phyloP scores from a whole-genome alignment of 2,329 filamentous ascomycete genomes.

The Colletotrichum musicola region DNA sequence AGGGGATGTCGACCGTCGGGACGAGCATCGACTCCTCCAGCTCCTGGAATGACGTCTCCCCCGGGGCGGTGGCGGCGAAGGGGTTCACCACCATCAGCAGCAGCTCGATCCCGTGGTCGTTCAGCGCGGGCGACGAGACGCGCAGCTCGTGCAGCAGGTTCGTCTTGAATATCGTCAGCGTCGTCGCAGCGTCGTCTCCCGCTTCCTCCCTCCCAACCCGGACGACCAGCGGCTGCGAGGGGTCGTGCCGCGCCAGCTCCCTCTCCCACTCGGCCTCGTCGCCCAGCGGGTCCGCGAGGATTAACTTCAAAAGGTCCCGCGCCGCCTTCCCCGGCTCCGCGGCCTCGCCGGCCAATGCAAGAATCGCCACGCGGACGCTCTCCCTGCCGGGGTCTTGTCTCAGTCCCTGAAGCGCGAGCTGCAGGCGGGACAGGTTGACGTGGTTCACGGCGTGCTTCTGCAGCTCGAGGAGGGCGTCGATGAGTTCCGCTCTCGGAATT shows the following conservation, averaged over 20 bases:
- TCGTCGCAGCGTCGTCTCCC: neutral
- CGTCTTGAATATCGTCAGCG: conserved; percentile 42
- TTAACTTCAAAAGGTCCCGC: conserved; percentile 74
- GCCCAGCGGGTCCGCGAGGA: conserved; percentile 78
- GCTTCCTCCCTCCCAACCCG: conserved; percentile 49
- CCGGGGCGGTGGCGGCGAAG: conserved; percentile 52
- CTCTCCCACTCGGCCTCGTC: conserved; percentile 76
- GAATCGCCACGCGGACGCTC: conserved; percentile 69
- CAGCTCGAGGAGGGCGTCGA: conserved; percentile 70
- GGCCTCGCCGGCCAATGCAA: conserved; percentile 58
- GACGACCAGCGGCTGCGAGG: conserved; percentile 71
- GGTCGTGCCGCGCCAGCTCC: conserved; percentile 65
- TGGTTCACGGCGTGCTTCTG: conserved; percentile 71
- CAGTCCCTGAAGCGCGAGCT: conserved; percentile 77
- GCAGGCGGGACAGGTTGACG: conserved; percentile 77
- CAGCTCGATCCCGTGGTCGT: conserved; percentile 74
- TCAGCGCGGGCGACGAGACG: conserved; percentile 72
- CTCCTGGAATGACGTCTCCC: conserved; percentile 53
- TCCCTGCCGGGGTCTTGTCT: conserved; percentile 68
- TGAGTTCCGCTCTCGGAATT: conserved; percentile 65
- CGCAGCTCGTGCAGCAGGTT: conserved; percentile 68
- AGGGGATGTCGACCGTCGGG: conserved; percentile 78
- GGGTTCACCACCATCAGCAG: conserved; percentile 66
- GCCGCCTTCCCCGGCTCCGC: conserved; percentile 61
- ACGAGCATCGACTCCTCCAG: conserved; percentile 78